Evolutionary conservation across 768 basidiomycete species (phyloP).

Genomic region (Pulveroboletus sp.): DNA sequence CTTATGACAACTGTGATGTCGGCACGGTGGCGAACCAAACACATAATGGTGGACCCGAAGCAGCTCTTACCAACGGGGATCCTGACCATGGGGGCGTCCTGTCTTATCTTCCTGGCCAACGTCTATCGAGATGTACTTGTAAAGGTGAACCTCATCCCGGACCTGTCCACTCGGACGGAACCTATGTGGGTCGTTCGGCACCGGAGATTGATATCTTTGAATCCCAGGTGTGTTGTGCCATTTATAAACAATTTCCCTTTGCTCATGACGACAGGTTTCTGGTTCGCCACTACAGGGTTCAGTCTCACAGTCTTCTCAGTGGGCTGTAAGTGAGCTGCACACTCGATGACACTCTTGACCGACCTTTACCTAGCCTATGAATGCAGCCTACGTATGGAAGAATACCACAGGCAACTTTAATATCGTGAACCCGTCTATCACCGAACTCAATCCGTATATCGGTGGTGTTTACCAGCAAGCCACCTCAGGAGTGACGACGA

Average conservation of each 20-base stretch:
- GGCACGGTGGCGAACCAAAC: slow-evolving; percentile 91
- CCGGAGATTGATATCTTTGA: slow-evolving; percentile 93
- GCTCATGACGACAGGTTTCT: slow-evolving; percentile 32
- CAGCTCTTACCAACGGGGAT: slow-evolving; percentile 65
- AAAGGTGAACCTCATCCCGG: slow-evolving; percentile 84
- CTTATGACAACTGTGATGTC: slow-evolving; percentile 86
- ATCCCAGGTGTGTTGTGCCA: slow-evolving; percentile 52
- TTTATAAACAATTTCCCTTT: not conserved
- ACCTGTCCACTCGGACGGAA: slow-evolving; percentile 71
- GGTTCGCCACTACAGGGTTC: slow-evolving; percentile 41
- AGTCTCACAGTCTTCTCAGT: slow-evolving; percentile 86
- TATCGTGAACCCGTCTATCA: slow-evolving; percentile 52
- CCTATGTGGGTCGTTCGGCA: slow-evolving; percentile 76
- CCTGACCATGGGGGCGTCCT: slow-evolving; percentile 48
- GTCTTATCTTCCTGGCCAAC: slow-evolving; percentile 86
- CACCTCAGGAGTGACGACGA: slow-evolving; percentile 64
- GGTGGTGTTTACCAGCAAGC: slow-evolving; percentile 86
- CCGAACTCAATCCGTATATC: slow-evolving; percentile 59
- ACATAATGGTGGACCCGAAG: slow-evolving; percentile 55
- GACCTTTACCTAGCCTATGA: slow-evolving; percentile 62
- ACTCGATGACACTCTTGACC: not conserved
- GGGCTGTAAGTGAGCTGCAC: slow-evolving; percentile 51
- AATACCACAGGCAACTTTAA: slow-evolving; percentile 58
- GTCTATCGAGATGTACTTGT: slow-evolving; percentile 87
- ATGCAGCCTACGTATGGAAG: slow-evolving; percentile 66